Evolutionary conservation across 2,329 filamentous ascomycete genomes (phyloP), one percentile per base, ranked within the genome.

Genomic region (Colletotrichum agaves): DNA sequence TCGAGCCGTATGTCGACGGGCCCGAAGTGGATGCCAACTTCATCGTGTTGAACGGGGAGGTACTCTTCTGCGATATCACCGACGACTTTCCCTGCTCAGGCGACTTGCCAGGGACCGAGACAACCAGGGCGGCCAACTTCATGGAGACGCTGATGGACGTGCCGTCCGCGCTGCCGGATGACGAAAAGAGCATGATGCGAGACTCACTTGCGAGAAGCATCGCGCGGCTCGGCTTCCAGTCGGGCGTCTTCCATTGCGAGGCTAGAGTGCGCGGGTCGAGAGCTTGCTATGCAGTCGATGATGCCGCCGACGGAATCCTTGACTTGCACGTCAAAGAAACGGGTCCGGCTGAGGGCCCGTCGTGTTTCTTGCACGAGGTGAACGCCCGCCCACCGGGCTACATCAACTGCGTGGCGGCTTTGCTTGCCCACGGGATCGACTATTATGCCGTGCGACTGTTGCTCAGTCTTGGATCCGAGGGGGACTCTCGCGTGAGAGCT

Each of bases 21-120:
- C 81, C 81, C 0, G 81, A 83, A 63, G 73, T 83, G 1, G 80
- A 82, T 63, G 78, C 74, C 52, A 82, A 82, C 70, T 72, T 83
- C 27, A 74, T 80, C 5, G 60, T 83, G 0, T 71, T 73, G 13
- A 73, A 82, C 53, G 80, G 79, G 1, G 71, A 81, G 41, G 47
- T 82, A 2, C 63, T 83, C 4, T 83, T 81, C 69, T 77, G 69
- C 64, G 78, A 83, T 41, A 70, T 81, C 4, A 70, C 70, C 6
- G 80, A 83, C 59, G 76, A 81, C 50, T 78, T 80, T 57, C 80
- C 81, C 7, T 74, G 72, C 44, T 41, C 46, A 3, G 58, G 19
- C 19, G 58, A 61, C 23, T 5, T 33, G 0, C 33, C 46, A 11
- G 46, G 21, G 3, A 12, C 15, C 7, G 46, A 43, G 13, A 2